These are phyloP conservation scores for Aspergillus persii DNA, from an alignment of 2,329 filamentous ascomycete genomes.

Conservation along the genomic window DNA sequence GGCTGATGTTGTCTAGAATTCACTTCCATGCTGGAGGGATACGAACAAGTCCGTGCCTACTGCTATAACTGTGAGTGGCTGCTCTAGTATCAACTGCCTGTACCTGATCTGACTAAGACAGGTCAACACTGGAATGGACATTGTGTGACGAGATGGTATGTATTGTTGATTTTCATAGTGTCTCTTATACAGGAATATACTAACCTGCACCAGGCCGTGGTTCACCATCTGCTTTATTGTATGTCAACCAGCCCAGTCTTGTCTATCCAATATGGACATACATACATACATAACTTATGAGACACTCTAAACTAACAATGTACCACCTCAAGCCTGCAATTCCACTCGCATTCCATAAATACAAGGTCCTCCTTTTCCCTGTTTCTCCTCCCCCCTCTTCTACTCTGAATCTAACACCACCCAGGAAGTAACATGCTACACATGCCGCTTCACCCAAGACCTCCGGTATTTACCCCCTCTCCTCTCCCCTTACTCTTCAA, in stretches of 20 bases:
- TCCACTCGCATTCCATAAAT: slow-evolving; percentile 39
- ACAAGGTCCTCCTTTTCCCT: slow-evolving; percentile 27
- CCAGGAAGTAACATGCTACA: slow-evolving; percentile 39
- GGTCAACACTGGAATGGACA: slow-evolving; percentile 46
- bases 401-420: background rate
- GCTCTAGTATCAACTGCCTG: background rate
- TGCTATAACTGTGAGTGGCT: slow-evolving; percentile 44
- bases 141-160: slow-evolving; percentile 44
- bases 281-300: too few species aligned
- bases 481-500: background rate
- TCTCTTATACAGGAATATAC: background rate
- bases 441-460: slow-evolving; percentile 39
- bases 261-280: background rate
- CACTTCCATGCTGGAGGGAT: slow-evolving; percentile 44
- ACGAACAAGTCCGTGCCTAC: slow-evolving; percentile 46
- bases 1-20: slow-evolving; percentile 35
- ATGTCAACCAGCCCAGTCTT: slow-evolving; percentile 11
- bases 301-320: background rate
- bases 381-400: too few species aligned
- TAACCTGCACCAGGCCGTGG: slow-evolving; percentile 34
- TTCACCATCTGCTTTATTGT: slow-evolving; percentile 48
- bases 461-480: slow-evolving; percentile 27
- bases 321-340: slow-evolving; percentile 33
- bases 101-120: slow-evolving; percentile 11
- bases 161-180: background rate